Conservation (phyloP, 106 monocot species). For the Dendrobium huoshanense region DNA sequence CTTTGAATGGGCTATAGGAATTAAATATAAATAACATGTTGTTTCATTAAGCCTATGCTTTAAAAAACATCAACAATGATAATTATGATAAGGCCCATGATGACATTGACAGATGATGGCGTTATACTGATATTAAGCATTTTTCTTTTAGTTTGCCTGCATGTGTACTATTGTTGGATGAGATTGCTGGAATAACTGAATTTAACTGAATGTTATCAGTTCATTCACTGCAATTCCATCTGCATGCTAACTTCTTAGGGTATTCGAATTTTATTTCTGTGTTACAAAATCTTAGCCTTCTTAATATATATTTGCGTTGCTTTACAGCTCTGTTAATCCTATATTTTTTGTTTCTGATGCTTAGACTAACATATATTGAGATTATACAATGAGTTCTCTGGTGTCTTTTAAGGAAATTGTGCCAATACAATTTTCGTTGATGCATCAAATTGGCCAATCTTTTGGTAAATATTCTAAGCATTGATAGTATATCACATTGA, state of each 20-base stretch:
- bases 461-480: constrained; percentile 1
- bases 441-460: neutral
- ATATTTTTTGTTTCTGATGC: neutral
- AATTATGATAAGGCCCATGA: neutral
- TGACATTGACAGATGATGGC: neutral
- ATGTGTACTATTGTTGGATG: neutral
- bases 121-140: neutral
- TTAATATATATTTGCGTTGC: neutral
- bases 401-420: neutral
- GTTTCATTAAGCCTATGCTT: neutral
- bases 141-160: neutral
- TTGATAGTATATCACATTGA: neutral
- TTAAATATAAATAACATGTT: neutral
- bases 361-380: neutral
- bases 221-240: neutral
- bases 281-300: neutral
- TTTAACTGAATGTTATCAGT: neutral
- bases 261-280: neutral
- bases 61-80: neutral
- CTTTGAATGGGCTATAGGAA: neutral
- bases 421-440: neutral
- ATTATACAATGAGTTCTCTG: neutral
- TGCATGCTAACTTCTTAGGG: neutral
- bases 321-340: neutral
- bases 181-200: neutral